These are phyloP conservation scores for Coniochaeta sp. DNA, from an alignment of 2,329 filamentous ascomycete genomes.

Conservation along the genomic window DNA sequence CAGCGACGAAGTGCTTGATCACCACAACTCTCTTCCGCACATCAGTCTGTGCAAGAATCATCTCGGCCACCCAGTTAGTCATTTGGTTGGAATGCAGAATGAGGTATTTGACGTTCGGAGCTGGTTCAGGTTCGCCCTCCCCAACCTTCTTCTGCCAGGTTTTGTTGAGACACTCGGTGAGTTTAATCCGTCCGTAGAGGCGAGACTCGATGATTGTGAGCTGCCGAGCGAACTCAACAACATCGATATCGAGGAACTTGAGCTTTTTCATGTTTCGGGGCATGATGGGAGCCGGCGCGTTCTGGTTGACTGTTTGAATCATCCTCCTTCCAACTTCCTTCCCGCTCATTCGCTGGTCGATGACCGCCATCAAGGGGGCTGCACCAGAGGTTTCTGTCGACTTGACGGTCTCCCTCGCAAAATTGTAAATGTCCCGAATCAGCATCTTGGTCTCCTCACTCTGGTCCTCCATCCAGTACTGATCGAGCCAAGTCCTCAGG, in stretches of 20 bases:
- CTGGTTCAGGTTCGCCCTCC: constrained; percentile 75
- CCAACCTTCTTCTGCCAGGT: constrained; percentile 96
- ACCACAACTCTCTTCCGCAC: constrained; percentile 95
- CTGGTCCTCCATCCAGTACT: constrained; percentile 96
- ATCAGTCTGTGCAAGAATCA: constrained; percentile 92
- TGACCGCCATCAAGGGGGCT: constrained; percentile 71
- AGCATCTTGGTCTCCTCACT: constrained; percentile 78
- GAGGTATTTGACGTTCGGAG: constrained; percentile 88
- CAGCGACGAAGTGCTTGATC: constrained; percentile 95
- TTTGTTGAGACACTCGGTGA: constrained; percentile 94
- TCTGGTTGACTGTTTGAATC: constrained; percentile 76
- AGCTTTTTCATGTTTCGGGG: constrained; percentile 99
- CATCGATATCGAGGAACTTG: constrained; percentile 95
- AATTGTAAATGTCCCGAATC: constrained; percentile 81
- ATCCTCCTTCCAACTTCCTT: constrained; percentile 84
- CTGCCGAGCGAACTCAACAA: constrained; percentile 93
- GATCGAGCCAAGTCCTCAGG: constrained; percentile 96
- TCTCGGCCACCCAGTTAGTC: constrained; percentile 98
- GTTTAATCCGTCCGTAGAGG: constrained; percentile 91
- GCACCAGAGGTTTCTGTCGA: constrained; percentile 90
- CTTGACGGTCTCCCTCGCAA: constrained; percentile 86
- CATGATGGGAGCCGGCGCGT: constrained; percentile 80
- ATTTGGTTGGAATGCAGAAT: constrained; percentile 98
- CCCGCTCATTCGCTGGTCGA: constrained; percentile 83
- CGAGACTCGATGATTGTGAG: constrained; percentile 94